Conservation (phyloP, 257 asterid species). For the Solanum chiquidenum region DNA sequence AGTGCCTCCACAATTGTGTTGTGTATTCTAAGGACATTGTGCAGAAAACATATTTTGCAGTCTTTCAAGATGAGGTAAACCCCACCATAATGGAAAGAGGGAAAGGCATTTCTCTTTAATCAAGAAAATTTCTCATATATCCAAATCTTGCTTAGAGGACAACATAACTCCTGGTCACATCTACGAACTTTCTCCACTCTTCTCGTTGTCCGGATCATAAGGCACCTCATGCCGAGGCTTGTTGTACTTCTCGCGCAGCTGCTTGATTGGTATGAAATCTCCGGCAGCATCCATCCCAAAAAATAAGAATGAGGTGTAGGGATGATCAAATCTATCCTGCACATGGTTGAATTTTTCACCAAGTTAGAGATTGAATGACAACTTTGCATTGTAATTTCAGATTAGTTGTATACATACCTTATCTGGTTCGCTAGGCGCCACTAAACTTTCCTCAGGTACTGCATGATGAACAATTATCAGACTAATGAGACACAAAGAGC, state of each 20-base stretch:
- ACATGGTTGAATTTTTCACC: not conserved
- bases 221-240: constrained; percentile 88
- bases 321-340: constrained; percentile 84
- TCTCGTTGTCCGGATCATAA: constrained; percentile 37
- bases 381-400: not conserved
- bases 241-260: constrained; percentile 80
- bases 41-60: not conserved
- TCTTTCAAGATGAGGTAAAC: not conserved
- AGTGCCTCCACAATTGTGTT: not conserved
- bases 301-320: constrained; percentile 75
- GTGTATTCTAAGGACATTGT: not conserved
- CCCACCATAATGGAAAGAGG: not conserved
- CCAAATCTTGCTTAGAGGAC: not conserved
- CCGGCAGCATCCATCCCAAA: constrained; percentile 86
- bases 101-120: not conserved
- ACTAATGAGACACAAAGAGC: not conserved
- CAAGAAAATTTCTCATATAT: not conserved
- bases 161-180: not conserved
- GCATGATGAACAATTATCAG: constrained; percentile 19
- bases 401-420: constrained; percentile 32
- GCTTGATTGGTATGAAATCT: constrained; percentile 85
- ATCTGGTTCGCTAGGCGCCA: constrained; percentile 39
- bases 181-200: constrained; percentile 31
- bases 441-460: constrained; percentile 87
- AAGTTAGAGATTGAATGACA: not conserved